Conservation (phyloP, 2,329 filamentous ascomycete species). For the Verticillium tricorpus region DNA sequence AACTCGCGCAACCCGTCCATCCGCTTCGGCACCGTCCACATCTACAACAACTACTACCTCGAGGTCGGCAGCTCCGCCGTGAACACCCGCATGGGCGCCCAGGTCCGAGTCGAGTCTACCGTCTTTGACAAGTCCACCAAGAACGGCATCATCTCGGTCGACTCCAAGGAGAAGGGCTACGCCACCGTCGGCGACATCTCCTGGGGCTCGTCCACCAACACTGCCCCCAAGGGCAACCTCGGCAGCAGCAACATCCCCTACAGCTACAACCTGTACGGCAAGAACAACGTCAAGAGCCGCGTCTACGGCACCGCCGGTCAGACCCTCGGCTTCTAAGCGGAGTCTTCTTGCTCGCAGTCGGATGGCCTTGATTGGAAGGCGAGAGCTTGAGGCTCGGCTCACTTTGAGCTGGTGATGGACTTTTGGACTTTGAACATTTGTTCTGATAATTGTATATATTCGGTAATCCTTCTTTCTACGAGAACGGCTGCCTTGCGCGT, state of each 20-base stretch:
- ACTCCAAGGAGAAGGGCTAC: conserved; percentile 36
- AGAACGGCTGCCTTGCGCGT: neutral
- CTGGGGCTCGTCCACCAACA: conserved; percentile 39
- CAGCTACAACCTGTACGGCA: conserved; percentile 38
- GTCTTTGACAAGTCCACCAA: conserved; percentile 38
- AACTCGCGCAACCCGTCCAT: conserved; percentile 59
- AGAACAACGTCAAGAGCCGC: conserved; percentile 38
- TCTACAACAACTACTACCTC: conserved; percentile 43
- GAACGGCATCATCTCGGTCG: conserved; percentile 29
- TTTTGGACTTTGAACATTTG: neutral
- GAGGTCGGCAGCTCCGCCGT: conserved; percentile 38
- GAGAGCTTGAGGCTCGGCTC: neutral
- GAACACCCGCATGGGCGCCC: conserved; percentile 51
- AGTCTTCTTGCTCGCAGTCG: neutral
- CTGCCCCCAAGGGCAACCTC: conserved; percentile 45
- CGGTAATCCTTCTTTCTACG: neutral
- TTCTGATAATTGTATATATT: neutral
- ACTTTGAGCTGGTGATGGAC: neutral
- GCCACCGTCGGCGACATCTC: conserved; percentile 35
- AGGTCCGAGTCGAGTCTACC: conserved; percentile 53
- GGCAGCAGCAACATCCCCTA: conserved; percentile 50
- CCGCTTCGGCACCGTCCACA: conserved; percentile 62
- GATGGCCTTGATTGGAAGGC: neutral
- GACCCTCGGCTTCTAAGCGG: conserved; percentile 26
- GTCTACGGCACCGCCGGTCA: conserved; percentile 34